A percentile compares a stretch with the other conserved stretches of the same genome.
Conservation (phyloP, 352 stramenopile species). For the Pythium aphanidermatum region DNA sequence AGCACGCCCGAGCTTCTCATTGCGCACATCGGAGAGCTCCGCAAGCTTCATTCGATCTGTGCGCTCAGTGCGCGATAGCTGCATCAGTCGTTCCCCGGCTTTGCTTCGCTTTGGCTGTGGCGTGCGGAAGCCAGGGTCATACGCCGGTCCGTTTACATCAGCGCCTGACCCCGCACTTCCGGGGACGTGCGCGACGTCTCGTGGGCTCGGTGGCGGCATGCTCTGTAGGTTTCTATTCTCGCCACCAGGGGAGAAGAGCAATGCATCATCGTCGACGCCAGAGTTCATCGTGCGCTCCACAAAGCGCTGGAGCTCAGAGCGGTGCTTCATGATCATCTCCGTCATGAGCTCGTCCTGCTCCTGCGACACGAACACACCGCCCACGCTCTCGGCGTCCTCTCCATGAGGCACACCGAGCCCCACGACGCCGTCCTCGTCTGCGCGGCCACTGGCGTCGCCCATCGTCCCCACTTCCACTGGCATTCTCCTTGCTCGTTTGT, state of each 20-base stretch:
- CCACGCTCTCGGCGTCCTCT: slow-evolving; percentile 6
- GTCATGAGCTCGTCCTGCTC: slow-evolving; percentile 23
- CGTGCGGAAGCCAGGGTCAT: slow-evolving; percentile 28
- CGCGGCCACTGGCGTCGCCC: neutral
- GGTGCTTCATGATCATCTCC: slow-evolving; percentile 28
- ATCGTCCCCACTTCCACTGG: slow-evolving; percentile 11
- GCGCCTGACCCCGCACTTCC: too few relatives aligned
- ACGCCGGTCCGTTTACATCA: too few relatives aligned
- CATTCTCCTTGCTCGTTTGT: slow-evolving; percentile 5
- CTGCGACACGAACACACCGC: slow-evolving; percentile 6
- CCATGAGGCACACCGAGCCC: slow-evolving; percentile 13
- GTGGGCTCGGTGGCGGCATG: slow-evolving; percentile 13
- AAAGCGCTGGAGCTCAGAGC: slow-evolving; percentile 19
- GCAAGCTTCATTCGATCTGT: slow-evolving; percentile 71
- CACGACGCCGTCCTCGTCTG: slow-evolving; percentile 16
- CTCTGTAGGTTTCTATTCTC: slow-evolving; percentile 8
- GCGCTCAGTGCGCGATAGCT: slow-evolving; percentile 46
- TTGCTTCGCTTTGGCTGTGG: slow-evolving; percentile 28
- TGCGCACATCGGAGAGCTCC: slow-evolving; percentile 68
- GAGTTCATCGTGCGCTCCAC: slow-evolving; percentile 20
- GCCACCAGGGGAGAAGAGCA: slow-evolving; percentile 4
- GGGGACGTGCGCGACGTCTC: too few relatives aligned
- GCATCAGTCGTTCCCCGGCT: slow-evolving; percentile 38
- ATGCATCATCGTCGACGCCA: slow-evolving; percentile 4
- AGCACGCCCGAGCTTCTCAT: slow-evolving; percentile 31